A percentile compares a stretch with the other conserved stretches of the same genome.
These are phyloP conservation scores for Diplotaxis tenuifolia DNA, from an alignment of 345 rosid species.

Conservation along the genomic window DNA sequence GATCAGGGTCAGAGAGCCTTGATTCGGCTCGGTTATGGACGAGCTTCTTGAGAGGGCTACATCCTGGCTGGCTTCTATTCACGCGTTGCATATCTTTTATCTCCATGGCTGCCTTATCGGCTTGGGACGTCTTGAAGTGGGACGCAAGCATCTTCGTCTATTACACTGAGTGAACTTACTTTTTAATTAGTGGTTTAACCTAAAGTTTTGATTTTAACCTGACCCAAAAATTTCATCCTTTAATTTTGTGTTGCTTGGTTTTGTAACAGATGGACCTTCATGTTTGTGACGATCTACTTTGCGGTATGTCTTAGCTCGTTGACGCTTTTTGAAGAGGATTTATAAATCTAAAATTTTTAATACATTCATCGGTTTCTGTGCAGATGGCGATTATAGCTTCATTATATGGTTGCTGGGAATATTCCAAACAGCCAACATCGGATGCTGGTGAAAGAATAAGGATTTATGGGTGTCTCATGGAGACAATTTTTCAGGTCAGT, in stretches of 20 bases:
- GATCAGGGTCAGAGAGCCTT: conserved; percentile 40
- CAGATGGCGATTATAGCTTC: conserved; percentile 37
- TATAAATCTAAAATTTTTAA: background rate
- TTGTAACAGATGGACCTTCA: conserved; percentile 83
- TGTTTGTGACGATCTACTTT: conserved; percentile 75
- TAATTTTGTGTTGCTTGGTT: background rate
- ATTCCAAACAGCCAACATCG: conserved; percentile 8
- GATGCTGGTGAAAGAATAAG: conserved; percentile 46
- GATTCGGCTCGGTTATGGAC: conserved; percentile 62
- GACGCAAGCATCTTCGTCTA: conserved; percentile 55
- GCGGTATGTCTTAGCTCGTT: conserved; percentile 52
- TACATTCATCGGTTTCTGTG: background rate
- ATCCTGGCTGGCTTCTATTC: conserved; percentile 77
- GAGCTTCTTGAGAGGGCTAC: conserved; percentile 77
- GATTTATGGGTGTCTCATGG: conserved; percentile 77
- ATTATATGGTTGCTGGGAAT: conserved; percentile 67
- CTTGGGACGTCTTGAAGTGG: conserved; percentile 62
- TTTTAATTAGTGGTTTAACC: background rate
- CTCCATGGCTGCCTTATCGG: conserved; percentile 54
- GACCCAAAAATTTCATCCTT: background rate
- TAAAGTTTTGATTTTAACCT: background rate
- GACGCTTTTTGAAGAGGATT: background rate
- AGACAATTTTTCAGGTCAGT: conserved; percentile 66
- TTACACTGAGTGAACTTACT: conserved; percentile 70
- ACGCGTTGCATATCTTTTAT: conserved; percentile 65